Conservation (phyloP, 2,329 filamentous ascomycete species). For the Penicillium sp. region DNA sequence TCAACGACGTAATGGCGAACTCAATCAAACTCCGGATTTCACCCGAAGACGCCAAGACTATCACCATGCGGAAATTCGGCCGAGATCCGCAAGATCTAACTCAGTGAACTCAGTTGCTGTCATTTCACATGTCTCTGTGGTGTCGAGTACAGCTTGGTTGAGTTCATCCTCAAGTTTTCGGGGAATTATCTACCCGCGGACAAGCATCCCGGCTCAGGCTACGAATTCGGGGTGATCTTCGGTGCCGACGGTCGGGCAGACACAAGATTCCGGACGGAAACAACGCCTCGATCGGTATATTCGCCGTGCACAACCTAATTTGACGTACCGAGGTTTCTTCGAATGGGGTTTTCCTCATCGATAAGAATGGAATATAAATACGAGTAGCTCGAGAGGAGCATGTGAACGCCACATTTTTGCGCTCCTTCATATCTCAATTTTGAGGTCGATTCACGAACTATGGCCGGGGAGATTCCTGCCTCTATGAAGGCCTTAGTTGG, state of each 20-base stretch:
- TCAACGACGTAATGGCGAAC: constrained; percentile 5
- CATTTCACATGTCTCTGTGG: not conserved
- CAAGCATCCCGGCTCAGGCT: not conserved
- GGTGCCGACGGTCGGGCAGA: not conserved
- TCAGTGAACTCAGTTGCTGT: not conserved
- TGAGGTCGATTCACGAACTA: not conserved
- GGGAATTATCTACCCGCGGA: not conserved
- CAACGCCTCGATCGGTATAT: not conserved
- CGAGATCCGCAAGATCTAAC: not conserved
- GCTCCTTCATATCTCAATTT: not conserved
- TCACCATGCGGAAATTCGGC: not conserved
- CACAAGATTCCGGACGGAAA: constrained; percentile 1
- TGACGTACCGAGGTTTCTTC: constrained; percentile 5
- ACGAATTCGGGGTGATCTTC: not conserved
- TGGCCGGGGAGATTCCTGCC: constrained; percentile 5
- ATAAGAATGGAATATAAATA: not conserved
- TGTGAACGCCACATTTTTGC: not conserved
- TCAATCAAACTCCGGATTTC: not conserved
- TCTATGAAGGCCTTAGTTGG: constrained; percentile 10
- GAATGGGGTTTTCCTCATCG: not conserved
- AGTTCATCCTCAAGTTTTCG: not conserved
- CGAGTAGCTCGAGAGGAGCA: not conserved
- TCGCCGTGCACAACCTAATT: not conserved
- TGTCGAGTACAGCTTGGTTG: not conserved
- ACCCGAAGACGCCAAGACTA: not conserved